These are phyloP conservation scores for Fusarium sp. DNA, from an alignment of 2,329 filamentous ascomycete species.

Conservation along the genomic window DNA sequence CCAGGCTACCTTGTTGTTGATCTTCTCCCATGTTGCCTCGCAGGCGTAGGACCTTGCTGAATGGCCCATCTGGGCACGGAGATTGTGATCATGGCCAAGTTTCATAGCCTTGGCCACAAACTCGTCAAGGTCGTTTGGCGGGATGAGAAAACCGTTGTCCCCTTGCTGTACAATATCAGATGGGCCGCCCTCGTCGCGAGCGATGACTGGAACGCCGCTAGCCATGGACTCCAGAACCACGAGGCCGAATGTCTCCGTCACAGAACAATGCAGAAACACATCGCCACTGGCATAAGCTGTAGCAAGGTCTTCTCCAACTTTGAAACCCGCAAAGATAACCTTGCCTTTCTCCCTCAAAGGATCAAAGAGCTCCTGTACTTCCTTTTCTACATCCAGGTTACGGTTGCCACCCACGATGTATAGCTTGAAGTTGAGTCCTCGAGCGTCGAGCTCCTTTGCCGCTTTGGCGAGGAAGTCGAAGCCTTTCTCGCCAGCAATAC, in stretches of 20 bases:
- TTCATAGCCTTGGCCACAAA: constrained; percentile 68
- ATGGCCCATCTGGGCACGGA: constrained; percentile 61
- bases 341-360: constrained; percentile 61
- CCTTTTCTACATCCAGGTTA: constrained; percentile 71
- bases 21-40: constrained; percentile 77
- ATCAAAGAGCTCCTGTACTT: constrained; percentile 72
- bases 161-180: constrained; percentile 74
- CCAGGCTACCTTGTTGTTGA: constrained; percentile 77
- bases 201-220: constrained; percentile 76
- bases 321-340: constrained; percentile 76
- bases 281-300: constrained; percentile 76
- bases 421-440: constrained; percentile 71
- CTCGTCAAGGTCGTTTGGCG: constrained; percentile 68
- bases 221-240: constrained; percentile 80
- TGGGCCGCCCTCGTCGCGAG: constrained; percentile 76
- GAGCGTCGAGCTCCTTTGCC: constrained; percentile 65
- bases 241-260: constrained; percentile 79
- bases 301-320: constrained; percentile 71
- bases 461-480: constrained; percentile 75
- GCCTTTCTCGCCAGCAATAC: constrained; percentile 77
- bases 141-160: constrained; percentile 71
- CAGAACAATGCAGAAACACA: constrained; percentile 77
- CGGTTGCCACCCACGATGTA: constrained; percentile 77
- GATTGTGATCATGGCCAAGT: constrained; percentile 60
- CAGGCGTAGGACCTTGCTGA: constrained; percentile 69